These are phyloP conservation scores for Ploettnerulaceae sp. DNA, from an alignment of 2,329 filamentous ascomycete genomes.

Conservation along the genomic window DNA sequence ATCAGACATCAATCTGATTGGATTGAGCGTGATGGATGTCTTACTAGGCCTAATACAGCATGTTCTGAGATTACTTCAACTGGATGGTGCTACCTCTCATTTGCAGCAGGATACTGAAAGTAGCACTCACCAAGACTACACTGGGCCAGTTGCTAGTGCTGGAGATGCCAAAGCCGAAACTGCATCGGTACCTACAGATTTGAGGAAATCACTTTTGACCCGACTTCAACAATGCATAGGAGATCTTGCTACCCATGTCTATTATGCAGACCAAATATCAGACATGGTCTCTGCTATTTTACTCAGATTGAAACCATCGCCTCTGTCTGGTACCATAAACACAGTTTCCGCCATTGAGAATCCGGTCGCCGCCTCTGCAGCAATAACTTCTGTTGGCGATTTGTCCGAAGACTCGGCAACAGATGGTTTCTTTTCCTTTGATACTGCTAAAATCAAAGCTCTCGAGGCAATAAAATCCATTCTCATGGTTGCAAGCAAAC, in stretches of 20 bases:
- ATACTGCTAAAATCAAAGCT: constrained; percentile 58
- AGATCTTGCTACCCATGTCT: constrained; percentile 88
- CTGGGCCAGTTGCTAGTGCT: constrained; percentile 19
- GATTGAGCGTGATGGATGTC: constrained; percentile 93
- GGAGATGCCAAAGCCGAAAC: constrained; percentile 33
- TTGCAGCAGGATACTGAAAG: constrained; percentile 32
- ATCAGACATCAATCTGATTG: constrained; percentile 89
- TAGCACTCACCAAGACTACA: constrained; percentile 11
- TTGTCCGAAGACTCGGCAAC: constrained; percentile 48
- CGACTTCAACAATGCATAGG: constrained; percentile 79
- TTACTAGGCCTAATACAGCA: constrained; percentile 80
- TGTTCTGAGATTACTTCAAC: constrained; percentile 70
- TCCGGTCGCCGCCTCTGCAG: constrained; percentile 40
- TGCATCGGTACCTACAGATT: constrained; percentile 44
- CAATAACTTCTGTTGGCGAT: constrained; percentile 44
- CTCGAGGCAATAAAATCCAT: constrained; percentile 79
- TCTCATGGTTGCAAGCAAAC: constrained; percentile 72
- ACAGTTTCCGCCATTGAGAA: constrained; percentile 42
- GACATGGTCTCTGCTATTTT: constrained; percentile 89
- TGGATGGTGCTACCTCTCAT: constrained; percentile 40
- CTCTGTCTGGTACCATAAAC: constrained; percentile 40
- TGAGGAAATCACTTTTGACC: constrained; percentile 58
- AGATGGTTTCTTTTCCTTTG: constrained; percentile 58
- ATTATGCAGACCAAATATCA: constrained; percentile 92
- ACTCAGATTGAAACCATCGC: constrained; percentile 65